phyloP scores from a whole-genome alignment of 495 filamentous ascomycete genomes.

The Tuber microsphaerosporum region DNA sequence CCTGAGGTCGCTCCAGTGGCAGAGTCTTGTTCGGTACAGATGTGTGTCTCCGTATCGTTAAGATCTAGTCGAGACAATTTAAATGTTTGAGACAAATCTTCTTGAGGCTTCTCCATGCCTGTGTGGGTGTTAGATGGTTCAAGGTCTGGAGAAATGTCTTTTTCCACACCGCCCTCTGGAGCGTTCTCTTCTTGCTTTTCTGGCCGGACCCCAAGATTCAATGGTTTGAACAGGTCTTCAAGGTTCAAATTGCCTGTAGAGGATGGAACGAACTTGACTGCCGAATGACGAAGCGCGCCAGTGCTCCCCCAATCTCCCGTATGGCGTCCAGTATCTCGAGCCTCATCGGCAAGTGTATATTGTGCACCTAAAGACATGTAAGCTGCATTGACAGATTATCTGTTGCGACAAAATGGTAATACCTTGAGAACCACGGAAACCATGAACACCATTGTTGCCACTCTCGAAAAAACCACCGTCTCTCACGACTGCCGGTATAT shows the following conservation, averaged over 20 bases:
- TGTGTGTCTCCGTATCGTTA: neutral
- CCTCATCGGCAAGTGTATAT: slow-evolving; percentile 53
- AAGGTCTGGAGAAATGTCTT: neutral
- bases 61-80: neutral
- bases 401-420: neutral
- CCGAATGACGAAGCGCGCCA: slow-evolving; percentile 48
- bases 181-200: slow-evolving; percentile 14
- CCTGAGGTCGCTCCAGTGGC: neutral
- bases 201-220: slow-evolving; percentile 20
- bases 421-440: neutral
- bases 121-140: neutral
- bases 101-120: neutral
- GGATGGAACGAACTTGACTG: slow-evolving; percentile 58
- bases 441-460: neutral
- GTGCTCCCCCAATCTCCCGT: slow-evolving; percentile 42
- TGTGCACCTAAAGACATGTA: neutral
- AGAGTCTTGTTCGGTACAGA: neutral
- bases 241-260: slow-evolving; percentile 59
- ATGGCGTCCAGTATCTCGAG: slow-evolving; percentile 64
- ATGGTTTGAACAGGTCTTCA: slow-evolving; percentile 38
- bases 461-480: neutral
- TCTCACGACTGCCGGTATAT: neutral
- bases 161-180: slow-evolving; percentile 2
- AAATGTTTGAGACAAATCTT: neutral
- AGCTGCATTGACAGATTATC: neutral